A percentile compares a stretch with the other conserved stretches of the same genome.
These are phyloP conservation scores for Dictyostelium purpureum DNA, from an alignment of 78 protist genomes.

Conservation along the genomic window DNA sequence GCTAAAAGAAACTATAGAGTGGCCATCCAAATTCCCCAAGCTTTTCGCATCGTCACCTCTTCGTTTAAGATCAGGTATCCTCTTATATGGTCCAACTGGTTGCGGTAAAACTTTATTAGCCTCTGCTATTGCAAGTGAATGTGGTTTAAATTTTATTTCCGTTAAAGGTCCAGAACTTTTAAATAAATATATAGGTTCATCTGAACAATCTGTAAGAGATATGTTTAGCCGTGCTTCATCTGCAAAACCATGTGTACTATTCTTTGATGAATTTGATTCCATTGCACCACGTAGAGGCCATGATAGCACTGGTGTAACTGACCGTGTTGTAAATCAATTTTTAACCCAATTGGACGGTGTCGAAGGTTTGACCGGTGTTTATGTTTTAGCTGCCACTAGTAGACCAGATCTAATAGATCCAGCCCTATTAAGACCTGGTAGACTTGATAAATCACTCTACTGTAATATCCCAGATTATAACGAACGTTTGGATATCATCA, in stretches of 20 bases:
- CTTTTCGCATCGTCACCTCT: slow-evolving; percentile 80
- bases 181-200: slow-evolving; percentile 94
- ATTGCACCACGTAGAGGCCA: slow-evolving; percentile 90
- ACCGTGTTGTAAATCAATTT: slow-evolving; percentile 96
- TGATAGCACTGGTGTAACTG: slow-evolving; percentile 94
- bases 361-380: slow-evolving; percentile 90
- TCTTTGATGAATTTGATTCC: slow-evolving; percentile 97
- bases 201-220: slow-evolving; percentile 90
- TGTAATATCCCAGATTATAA: slow-evolving; percentile 79
- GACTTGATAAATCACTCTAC: slow-evolving; percentile 87
- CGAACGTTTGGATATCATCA: slow-evolving; percentile 79
- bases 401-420: slow-evolving; percentile 96
- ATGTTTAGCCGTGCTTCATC: slow-evolving; percentile 91
- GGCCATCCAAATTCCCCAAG: slow-evolving; percentile 82
- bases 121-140: slow-evolving; percentile 86
- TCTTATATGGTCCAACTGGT: slow-evolving; percentile 97
- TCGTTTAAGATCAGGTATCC: slow-evolving; percentile 80
- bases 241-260: slow-evolving; percentile 94
- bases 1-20: slow-evolving; percentile 85
- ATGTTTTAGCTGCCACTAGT: slow-evolving; percentile 93
- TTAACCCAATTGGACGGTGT: slow-evolving; percentile 96
- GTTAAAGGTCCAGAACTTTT: slow-evolving; percentile 98
- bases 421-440: slow-evolving; percentile 97
- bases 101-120: slow-evolving; percentile 95
- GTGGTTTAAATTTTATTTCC: slow-evolving; percentile 88